Conservation (phyloP, 2,329 filamentous ascomycete genomes). For the Aureobasidium sp. region DNA sequence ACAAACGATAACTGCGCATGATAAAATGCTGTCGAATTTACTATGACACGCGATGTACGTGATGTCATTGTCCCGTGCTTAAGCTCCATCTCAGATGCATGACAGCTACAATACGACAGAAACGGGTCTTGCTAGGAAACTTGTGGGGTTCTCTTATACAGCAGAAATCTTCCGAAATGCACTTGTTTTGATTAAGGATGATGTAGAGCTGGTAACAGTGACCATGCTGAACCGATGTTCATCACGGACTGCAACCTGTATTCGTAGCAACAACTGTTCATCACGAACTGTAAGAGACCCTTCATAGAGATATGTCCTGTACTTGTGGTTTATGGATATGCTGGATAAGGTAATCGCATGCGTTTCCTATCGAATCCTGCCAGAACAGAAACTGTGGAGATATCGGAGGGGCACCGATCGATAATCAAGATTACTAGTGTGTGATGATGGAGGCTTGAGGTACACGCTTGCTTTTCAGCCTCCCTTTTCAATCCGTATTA, state of each 20-base stretch:
- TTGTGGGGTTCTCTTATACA: slow-evolving; percentile 1
- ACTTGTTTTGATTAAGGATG: not conserved
- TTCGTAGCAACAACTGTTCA: not conserved
- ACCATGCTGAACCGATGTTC: not conserved
- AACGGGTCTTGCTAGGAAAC: not conserved
- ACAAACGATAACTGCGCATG: slow-evolving; percentile 1
- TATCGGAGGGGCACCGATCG: not conserved
- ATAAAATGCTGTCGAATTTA: not conserved
- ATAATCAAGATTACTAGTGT: not conserved
- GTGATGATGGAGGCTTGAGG: not conserved
- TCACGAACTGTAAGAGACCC: not conserved
- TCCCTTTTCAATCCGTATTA: not conserved
- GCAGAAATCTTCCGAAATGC: not conserved
- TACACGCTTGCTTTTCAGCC: slow-evolving; percentile 1
- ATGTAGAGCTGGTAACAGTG: not conserved
- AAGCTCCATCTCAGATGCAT: not conserved
- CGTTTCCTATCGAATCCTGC: not conserved
- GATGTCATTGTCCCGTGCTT: slow-evolving; percentile 3
- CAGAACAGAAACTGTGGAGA: not conserved
- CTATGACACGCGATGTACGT: not conserved
- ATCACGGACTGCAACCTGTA: not conserved
- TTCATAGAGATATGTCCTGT: not conserved
- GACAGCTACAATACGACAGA: slow-evolving; percentile 3
- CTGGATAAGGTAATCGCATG: not conserved
- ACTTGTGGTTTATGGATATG: not conserved